Base-by-base conservation (phyloP, 2,329 filamentous ascomycete genomes). In the Nemania serpens region DNA sequence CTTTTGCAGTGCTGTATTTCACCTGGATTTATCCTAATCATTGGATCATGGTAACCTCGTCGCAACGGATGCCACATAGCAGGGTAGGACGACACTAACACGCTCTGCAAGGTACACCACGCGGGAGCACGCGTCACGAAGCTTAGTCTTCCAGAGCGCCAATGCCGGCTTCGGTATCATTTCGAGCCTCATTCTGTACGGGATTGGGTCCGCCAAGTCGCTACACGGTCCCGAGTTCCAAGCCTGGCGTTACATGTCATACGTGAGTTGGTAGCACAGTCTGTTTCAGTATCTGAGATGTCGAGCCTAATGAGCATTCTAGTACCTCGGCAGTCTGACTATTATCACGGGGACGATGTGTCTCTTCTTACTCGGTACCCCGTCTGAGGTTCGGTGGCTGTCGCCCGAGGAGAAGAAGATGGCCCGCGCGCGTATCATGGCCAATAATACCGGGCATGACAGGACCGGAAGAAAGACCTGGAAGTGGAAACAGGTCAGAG, bases 231-330 rank as follows among this genome's bases (percentile, higher is more conserved):
- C 71, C 4, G 70, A 70, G 3, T 72, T 73, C 17, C 65, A 77
- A 61, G 68, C 75, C 1, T 77, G 75, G 75, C 66, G 75, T 17
- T 77, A 76, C 57, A 76, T 77, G 70, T 74, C 72, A 11, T 76
- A 75, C 58, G 70, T 73, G 46, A 68, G 71, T 65, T 46, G 33
- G 22, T 45, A 41, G 29, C 39, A 59, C 57, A 22, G 59, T 46
- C 9, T 9, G 13, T 17, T 33, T 48, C 22, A 29, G 48, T 37
- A 47, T 34, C 25, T 36, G 36, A 50, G 41, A 25, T 22, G 10
- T n/a, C 25, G 12, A 29, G 6, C 47, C 17, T 60, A 41, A 57
- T 15, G 15, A 29, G n/a, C 34, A 13, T 13, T 29, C n/a, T 58
- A 73, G 72, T 76, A 76, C 47, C 71, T 77, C 0, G 75, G 75